Evolutionary conservation across 2,329 filamentous ascomycete species (phyloP).

Genomic region (Fusarium miscanthi): DNA sequence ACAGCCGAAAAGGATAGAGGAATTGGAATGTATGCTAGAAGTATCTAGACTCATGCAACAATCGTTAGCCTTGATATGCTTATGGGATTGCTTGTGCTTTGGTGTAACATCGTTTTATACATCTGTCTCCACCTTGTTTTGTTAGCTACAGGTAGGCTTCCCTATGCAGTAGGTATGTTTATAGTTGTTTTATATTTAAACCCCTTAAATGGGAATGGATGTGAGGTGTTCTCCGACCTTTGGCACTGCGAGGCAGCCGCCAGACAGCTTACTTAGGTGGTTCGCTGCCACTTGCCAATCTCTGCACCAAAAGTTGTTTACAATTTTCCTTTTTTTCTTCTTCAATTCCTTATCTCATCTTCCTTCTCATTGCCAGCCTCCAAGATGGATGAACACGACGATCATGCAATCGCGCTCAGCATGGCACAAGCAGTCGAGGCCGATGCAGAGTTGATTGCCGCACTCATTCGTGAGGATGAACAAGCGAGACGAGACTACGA

Average conservation of each 20-base stretch:
- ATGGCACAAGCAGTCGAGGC: neutral
- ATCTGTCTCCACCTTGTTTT: too few relatives aligned
- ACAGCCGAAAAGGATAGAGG: neutral
- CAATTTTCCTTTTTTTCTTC: too few relatives aligned
- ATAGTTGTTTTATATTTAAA: too few relatives aligned
- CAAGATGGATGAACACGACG: neutral
- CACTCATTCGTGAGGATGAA: neutral
- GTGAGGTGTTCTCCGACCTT: too few relatives aligned
- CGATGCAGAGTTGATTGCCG: accelerated
- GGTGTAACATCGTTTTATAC: too few relatives aligned
- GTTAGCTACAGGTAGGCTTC: too few relatives aligned
- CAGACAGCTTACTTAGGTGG: too few relatives aligned
- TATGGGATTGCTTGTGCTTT: neutral
- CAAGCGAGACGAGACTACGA: neutral
- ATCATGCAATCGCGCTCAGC: neutral
- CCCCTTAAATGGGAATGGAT: too few relatives aligned
- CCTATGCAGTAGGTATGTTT: too few relatives aligned
- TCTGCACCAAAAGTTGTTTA: too few relatives aligned
- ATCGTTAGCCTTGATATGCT: accelerated
- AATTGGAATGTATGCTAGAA: neutral
- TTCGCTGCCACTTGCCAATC: too few relatives aligned
- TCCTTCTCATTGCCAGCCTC: neutral
- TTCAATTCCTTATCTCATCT: neutral
- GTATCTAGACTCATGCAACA: accelerated
- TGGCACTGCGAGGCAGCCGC: too few relatives aligned